phyloP scores from a whole-genome alignment of 805 yeast species.

The Candida khao-thaluensis region DNA sequence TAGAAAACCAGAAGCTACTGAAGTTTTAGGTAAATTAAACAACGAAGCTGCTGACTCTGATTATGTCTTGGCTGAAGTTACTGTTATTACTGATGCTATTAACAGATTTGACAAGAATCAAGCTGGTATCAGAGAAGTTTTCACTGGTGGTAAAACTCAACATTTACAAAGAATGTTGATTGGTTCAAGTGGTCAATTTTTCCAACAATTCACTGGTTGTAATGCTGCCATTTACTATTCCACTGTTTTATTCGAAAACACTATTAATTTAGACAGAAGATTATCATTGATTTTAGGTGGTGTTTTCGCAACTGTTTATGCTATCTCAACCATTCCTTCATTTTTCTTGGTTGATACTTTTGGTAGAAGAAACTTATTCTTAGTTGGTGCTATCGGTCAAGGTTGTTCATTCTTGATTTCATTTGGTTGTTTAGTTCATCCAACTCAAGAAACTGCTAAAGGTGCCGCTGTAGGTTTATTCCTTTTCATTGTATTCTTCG shows the following conservation, averaged over 20 bases:
- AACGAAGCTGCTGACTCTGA: conserved; percentile 36
- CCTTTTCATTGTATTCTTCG: conserved; percentile 44
- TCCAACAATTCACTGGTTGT: conserved; percentile 91
- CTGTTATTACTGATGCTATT: conserved; percentile 48
- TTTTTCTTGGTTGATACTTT: conserved; percentile 42
- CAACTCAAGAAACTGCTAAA: conserved; percentile 34
- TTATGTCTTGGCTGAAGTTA: conserved; percentile 43
- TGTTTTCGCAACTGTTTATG: conserved; percentile 60
- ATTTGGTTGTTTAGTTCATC: conserved; percentile 38
- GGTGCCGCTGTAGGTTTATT: conserved; percentile 48
- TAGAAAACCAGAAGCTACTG: conserved; percentile 30
- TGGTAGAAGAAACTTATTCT: conserved; percentile 47
- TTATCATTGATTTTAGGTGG: conserved; percentile 63
- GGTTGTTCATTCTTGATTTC: conserved; percentile 40
- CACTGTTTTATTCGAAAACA: conserved; percentile 70
- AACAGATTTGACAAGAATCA: conserved; percentile 47
- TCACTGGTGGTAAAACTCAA: conserved; percentile 56
- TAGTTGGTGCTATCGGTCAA: conserved; percentile 44
- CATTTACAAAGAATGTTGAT: conserved; percentile 55
- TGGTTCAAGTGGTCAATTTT: conserved; percentile 71
- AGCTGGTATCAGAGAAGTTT: conserved; percentile 44
- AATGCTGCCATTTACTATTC: conserved; percentile 92
- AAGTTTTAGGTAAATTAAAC: conserved; percentile 40
- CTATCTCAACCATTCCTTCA: conserved; percentile 49
- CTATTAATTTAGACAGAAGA: conserved; percentile 52